These are phyloP conservation scores for Cystobasidium slooffiae DNA, from an alignment of 1,284 basidiomycete species.

Conservation along the genomic window DNA sequence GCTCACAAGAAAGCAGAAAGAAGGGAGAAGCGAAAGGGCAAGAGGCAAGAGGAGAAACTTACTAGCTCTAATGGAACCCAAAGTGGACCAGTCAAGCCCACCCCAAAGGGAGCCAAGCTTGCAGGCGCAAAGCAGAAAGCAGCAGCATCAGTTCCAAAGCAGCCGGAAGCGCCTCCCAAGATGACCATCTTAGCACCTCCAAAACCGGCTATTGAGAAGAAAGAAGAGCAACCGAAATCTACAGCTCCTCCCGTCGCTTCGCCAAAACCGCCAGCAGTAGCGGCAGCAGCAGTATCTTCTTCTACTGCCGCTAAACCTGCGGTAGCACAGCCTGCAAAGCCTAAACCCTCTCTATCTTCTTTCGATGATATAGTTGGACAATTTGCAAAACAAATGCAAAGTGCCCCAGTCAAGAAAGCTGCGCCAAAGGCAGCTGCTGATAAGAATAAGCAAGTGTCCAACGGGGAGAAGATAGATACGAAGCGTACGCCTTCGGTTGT, in stretches of 20 bases:
- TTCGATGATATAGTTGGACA: constrained; percentile 38
- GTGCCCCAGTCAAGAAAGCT: constrained; percentile 5
- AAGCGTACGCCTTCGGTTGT: not conserved
- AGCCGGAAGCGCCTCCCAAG: not conserved
- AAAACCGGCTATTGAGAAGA: not conserved
- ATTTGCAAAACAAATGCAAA: constrained; percentile 38
- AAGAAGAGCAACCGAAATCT: constrained; percentile 3
- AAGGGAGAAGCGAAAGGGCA: constrained; percentile 10
- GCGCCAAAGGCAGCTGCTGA: not conserved
- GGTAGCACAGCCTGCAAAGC: constrained; percentile 1
- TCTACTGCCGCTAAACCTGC: not conserved
- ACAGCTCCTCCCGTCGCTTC: not conserved
- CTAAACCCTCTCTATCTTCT: constrained; percentile 1
- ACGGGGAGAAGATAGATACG: not conserved
- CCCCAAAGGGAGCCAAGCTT: not conserved
- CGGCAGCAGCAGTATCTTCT: not conserved
- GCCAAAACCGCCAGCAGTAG: not conserved
- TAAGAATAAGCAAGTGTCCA: not conserved
- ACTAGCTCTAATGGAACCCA: not conserved
- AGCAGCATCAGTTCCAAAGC: not conserved
- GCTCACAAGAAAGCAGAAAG: constrained; percentile 7
- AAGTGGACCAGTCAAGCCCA: not conserved
- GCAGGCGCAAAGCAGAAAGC: not conserved
- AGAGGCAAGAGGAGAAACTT: constrained; percentile 22
- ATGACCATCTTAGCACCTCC: constrained; percentile 37